Base-by-base conservation (phyloP, 495 filamentous ascomycete species). In the Aspergillus steynii region DNA sequence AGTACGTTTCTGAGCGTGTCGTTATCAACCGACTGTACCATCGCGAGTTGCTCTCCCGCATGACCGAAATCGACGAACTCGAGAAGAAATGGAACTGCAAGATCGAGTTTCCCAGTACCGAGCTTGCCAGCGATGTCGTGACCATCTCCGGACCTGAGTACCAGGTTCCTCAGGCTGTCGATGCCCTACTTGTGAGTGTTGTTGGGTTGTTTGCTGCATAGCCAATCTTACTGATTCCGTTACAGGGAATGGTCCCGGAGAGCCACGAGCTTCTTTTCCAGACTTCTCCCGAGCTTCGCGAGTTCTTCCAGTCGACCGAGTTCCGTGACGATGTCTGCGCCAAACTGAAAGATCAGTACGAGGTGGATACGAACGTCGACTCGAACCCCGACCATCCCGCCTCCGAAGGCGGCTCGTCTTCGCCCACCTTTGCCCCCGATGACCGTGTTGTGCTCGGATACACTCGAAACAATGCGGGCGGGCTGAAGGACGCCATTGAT, bases 51-150 rank as follows among this genome's bases (percentile, higher is more conserved):
- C 87, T 97, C 69, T 82, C 89, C 59, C 91, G 92, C 51, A 89
- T 97, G 64, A 74, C 83, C 37, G 88, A 97, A 69, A 90, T 99
- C 57, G 94, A 98, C 62, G 92, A 93, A 66, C 83, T 98, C 27
- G 96, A 98, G 80, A 93, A 94, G 82, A 96, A 94, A 73, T 97
- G 91, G 91, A 97, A 97, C 71, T 97, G 95, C 86, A 97, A 97
- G 79, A 91, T 98, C 68, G 87, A 90, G 63, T 98, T 98, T 71
- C 96, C 95, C 10, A 96, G 92, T 75, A 97, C 95, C 20, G 95
- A 99, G 74, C 88, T 92, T 75, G 96, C 95, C 29, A 98, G 93
- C 71, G 96, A 99, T 74, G 87, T 94, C 67, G 90, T 99, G 62
- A 94, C 88, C 6, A 92, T 98, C 60, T 93, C 93, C 49, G 95